A percentile compares a stretch with the other conserved stretches of the same genome.
Evolutionary conservation across 2,329 filamentous ascomycete species (phyloP).

Genomic region (Proliferodiscus dingleyae): DNA sequence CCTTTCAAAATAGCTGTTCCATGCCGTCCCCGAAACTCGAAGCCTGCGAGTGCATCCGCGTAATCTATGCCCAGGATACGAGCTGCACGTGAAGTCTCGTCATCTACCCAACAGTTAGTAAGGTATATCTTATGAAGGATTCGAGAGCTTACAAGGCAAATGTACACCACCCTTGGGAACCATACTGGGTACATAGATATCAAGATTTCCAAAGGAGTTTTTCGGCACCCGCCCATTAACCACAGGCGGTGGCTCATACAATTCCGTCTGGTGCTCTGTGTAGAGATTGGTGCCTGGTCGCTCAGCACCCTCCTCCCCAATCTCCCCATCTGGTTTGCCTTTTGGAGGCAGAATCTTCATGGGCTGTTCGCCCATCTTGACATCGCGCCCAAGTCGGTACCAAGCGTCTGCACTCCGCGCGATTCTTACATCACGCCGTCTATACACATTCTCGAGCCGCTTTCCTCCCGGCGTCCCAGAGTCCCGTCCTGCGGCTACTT

Average conservation of each 20-base stretch:
- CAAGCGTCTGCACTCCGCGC: conserved; percentile 81
- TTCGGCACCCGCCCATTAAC: conserved; percentile 72
- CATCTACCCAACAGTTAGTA: conserved; percentile 37
- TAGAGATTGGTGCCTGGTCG: conserved; percentile 54
- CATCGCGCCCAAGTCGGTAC: conserved; percentile 80
- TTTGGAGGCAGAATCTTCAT: conserved; percentile 64
- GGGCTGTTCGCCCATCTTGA: conserved; percentile 74
- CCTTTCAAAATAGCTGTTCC: conserved; percentile 81
- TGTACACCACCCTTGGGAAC: conserved; percentile 77
- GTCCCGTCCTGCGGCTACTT: conserved; percentile 63
- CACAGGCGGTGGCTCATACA: conserved; percentile 73
- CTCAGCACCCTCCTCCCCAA: conserved; percentile 38
- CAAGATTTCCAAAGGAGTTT: conserved; percentile 91
- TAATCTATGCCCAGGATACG: conserved; percentile 75
- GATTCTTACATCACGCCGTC: conserved; percentile 71
- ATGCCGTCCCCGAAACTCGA: conserved; percentile 78
- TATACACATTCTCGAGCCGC: conserved; percentile 71
- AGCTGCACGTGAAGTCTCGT: conserved; percentile 65
- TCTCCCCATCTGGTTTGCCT: conserved; percentile 34
- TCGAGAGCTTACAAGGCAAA: conserved; percentile 47
- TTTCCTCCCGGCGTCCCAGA: conserved; percentile 27
- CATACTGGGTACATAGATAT: conserved; percentile 90
- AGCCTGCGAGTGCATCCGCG: conserved; percentile 84
- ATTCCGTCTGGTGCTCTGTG: conserved; percentile 59
- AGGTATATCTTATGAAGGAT: background rate